Base-by-base conservation (phyloP, 441 rosid species). In the Euphorbia celastroides region DNA sequence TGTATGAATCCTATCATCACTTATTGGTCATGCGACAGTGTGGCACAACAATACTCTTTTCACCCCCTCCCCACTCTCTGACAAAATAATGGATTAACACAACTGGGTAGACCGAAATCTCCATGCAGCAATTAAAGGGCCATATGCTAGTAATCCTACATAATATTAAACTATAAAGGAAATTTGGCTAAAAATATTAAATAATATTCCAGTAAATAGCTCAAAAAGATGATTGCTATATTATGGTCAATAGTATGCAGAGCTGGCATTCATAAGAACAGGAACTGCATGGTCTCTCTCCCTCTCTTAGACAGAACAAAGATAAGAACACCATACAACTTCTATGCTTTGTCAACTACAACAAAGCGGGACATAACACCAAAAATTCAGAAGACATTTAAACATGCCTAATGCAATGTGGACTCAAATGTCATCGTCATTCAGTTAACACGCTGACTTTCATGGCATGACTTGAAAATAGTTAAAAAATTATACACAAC, bases 1-100 rank as follows among this genome's bases (percentile, higher is more conserved):
- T 25, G 60, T 51, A 42, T 56, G 62, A 8, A 68, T 36, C 27
- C 41, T 64, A 52, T 41, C 30, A 69, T 55, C 48, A 12, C 57
- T 23, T 48, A 41, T 42, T 66, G 57, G 62, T 34, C 34, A 28
- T 28, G 19, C 56, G 68, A 62, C 32, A 46, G 48, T 4, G 48
- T 42, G 10, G 14, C 14, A 1, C 30, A 42, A 46, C 7, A 17
- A 30, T 30, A 16, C 38, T 19, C 13, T 38, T 50, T 25, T 19
- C 62, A 48, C 22, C 38, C 28, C 10, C 20, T 60, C 30, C 22
- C 38, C 28, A 9, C 20, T 60, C 30, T 34, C 14, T 0, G 50
- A 54, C 27, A 12, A 32, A 22, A 10, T 30, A 60, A 25, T 9
- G n/a, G 25, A 19, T 36, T 48, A 14, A 30, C 60, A 65, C 32